Evolutionary conservation across 176 grass and related monocot species (phyloP).

Genomic region (Typha latifolia): DNA sequence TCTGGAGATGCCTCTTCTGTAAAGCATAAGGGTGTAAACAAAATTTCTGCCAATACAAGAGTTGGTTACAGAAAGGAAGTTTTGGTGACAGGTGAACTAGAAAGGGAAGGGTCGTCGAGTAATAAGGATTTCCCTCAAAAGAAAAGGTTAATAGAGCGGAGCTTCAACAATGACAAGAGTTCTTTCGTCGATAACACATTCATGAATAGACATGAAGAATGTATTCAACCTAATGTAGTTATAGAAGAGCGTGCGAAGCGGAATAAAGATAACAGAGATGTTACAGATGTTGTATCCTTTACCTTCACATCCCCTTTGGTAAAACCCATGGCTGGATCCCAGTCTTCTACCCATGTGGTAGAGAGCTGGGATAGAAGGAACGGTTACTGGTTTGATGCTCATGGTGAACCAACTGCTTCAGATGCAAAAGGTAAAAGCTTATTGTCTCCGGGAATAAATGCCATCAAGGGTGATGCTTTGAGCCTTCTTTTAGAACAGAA

Average conservation of each 20-base stretch:
- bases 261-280: constrained; percentile 44
- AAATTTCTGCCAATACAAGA: constrained; percentile 34
- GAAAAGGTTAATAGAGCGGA: constrained; percentile 61
- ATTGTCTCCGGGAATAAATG: constrained; percentile 33
- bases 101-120: constrained; percentile 44
- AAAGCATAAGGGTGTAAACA: constrained; percentile 51
- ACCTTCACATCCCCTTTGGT: constrained; percentile 77
- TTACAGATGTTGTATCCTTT: constrained; percentile 71
- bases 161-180: constrained; percentile 41
- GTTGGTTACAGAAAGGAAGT: constrained; percentile 37
- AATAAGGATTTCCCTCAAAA: constrained; percentile 83
- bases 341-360: constrained; percentile 12
- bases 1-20: constrained; percentile 49
- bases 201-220: constrained; percentile 24
- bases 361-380: too few species aligned
- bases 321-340: constrained; percentile 32
- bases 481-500: constrained; percentile 76
- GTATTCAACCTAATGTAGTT: constrained; percentile 46
- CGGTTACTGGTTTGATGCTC: too few species aligned
- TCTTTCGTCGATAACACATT: constrained; percentile 27
- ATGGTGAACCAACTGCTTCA: constrained; percentile 21
- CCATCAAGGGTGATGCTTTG: constrained; percentile 62
- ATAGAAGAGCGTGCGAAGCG: constrained; percentile 59
- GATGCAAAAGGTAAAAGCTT: constrained; percentile 29
- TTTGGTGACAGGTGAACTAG: constrained; percentile 26